Base-by-base conservation (phyloP, 2,329 filamentous ascomycete genomes). In the Aspergillus sp. region DNA sequence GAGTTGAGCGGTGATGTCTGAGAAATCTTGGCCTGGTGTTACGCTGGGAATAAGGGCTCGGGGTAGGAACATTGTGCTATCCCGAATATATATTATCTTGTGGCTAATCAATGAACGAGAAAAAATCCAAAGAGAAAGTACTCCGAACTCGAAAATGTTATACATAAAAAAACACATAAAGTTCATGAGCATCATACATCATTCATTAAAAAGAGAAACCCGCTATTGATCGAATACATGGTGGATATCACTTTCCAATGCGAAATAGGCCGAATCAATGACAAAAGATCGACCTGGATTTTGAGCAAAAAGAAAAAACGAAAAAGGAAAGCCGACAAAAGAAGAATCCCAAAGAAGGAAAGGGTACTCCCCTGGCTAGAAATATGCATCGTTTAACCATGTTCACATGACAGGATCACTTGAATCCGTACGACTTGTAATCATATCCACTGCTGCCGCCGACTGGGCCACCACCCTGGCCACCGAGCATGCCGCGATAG, bases 401-500 rank as follows among this genome's bases (percentile, higher is more conserved):
- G 22, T 22, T 50, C 20, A 49, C 9, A 54, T 29, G 39, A 42
- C 45, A 32, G 10, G n/a, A 54, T 67, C 52, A 74, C 29, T 67
- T 62, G 51, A 72, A 73, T 18, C 64, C 59, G 55, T 64, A 66
- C 7, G 55, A 63, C 61, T 71, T 73, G 54, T 72, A 69, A 29
- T 72, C 65, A 32, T 70, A 67, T 4, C 65, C 62, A 11, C 57
- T 56, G 36, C 62, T 63, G 7, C 62, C 65, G 47, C 58, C 57
- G 46, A 69, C 65, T 31, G 65, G 65, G 26, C 67, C 67, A 59
- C 63, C 65, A 53, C 67, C 71, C 39, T 73, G 70, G 36, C 71
- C 69, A 55, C 69, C 71, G 31, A 71, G 62, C 52, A 70, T 53
- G 6, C 72, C 71, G 26, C 75, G 72, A 57, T 78, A 77, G 66